Base-by-base conservation (phyloP, 805 yeast genomes). In the Cyberlindnera mississippiensis region DNA sequence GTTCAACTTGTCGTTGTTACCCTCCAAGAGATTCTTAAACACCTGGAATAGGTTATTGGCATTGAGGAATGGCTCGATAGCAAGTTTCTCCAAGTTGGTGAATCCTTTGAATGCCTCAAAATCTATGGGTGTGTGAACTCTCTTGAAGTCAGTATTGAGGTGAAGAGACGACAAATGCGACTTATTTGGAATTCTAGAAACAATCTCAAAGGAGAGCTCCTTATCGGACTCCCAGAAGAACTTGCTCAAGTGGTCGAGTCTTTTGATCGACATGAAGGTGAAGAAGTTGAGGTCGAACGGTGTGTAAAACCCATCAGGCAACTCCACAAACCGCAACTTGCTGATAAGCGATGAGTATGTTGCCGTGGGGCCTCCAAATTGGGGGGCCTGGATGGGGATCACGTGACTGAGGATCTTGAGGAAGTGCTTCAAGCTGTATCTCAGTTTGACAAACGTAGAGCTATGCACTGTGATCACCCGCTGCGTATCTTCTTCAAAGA, bases 261-360 rank as follows among this genome's bases (percentile, higher is more conserved):
- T 64, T 4, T 43, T 39, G 4, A 48, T 37, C 8, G 72, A 53
- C 28, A 40, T 49, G 24, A 46, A 48, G 19, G 58, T 54, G 31
- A 66, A 53, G 4, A 60, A 61, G 22, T 54, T 43, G 7, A 53
- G 46, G 36, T 70, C 71, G 42, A 60, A 59, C 1, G 63, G 55
- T 32, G 66, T 63, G 27, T 42, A 43, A 20, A 70, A 60, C 18
- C 72, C 67, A 45, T 71, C 73, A 0, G 77, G 78, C 4, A 73
- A 48, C 18, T 56, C 53, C 2, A 65, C 51, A 37, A 69, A 61
- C 35, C 59, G 63, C 17, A 73, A 48, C 13, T 51, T 47, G 32
- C 50, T 50, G 4, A 67, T 54, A 12, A 53, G 42, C 4, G 24
- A 11, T 1, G 57, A 48, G 30, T 53, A 55, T 1, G 28, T 17